Evolutionary conservation across 805 yeast species (phyloP).

Genomic region (Blastobotrys terrestris): DNA sequence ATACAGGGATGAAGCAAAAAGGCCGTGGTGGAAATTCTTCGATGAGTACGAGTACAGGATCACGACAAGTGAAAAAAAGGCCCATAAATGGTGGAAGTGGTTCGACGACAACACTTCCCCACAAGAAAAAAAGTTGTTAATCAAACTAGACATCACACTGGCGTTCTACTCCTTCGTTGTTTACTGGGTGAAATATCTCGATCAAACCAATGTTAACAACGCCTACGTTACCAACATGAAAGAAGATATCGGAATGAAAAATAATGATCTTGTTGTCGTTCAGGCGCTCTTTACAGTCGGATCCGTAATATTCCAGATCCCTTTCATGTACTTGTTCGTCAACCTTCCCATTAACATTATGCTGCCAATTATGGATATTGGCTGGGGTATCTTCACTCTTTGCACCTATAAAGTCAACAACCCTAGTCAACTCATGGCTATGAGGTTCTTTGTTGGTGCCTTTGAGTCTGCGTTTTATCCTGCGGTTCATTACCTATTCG

Average conservation of each 20-base stretch:
- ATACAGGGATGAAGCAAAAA: constrained; percentile 19
- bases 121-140: constrained; percentile 41
- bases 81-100: constrained; percentile 13
- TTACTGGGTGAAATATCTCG: constrained; percentile 65
- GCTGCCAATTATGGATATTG: constrained; percentile 50
- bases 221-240: constrained; percentile 64
- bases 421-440: constrained; percentile 48
- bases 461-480: constrained; percentile 69
- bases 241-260: constrained; percentile 49
- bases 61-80: constrained; percentile 4
- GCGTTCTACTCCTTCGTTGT: constrained; percentile 52
- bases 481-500: constrained; percentile 35
- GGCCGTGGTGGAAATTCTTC: constrained; percentile 35
- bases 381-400: constrained; percentile 64
- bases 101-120: constrained; percentile 36
- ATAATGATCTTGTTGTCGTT: constrained; percentile 55
- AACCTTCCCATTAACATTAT: constrained; percentile 49
- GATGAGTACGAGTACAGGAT: constrained; percentile 12
- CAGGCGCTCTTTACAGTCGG: constrained; percentile 57
- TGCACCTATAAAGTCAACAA: constrained; percentile 45
- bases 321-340: constrained; percentile 53
- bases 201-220: constrained; percentile 52
- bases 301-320: constrained; percentile 53
- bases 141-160: constrained; percentile 51
- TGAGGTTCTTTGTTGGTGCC: constrained; percentile 61